Base-by-base conservation (phyloP, 192 early-diverging fungal genomes). In the Backusella morwellensis region DNA sequence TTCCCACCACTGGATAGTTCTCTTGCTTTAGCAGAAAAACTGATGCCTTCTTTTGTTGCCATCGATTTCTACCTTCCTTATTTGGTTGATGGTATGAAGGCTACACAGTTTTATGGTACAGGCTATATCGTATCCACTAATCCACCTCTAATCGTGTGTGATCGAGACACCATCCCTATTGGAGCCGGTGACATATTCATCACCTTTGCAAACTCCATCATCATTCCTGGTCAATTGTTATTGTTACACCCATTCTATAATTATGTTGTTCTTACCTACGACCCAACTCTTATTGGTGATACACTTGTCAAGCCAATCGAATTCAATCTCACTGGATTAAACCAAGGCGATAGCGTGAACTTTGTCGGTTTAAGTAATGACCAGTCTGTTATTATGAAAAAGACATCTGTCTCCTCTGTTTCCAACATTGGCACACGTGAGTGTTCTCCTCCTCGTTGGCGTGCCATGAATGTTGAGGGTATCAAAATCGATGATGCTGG, bases 181-280 rank as follows among this genome's bases (percentile, higher is more conserved):
- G 87, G 85, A 35, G 81, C 95, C 66, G 93, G 95, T 35, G 94
- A 96, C 70, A 86, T 97, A 35, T 86, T 87, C 47, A 84, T 99
- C 40, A 95, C 93, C 0, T 91, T 99, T 81, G 95, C 92, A 52
- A 93, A 96, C 77, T 91, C 91, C 36, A 90, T 96, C n/a, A 91
- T 94, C 52, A 92, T 99, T 74, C 96, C 95, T 0, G 97, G 90
- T 21, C 90, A 90, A 74, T 82, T 97, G 52, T 76, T 92, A 6
- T 95, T 94, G 75, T 67, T 95, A 50, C 97, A 99, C 72, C 97
- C 96, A 1, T 91, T 91, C 1, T 93, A 96, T 77, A 97, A 96
- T 86, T 93, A 93, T 86, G 91, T 92, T 1, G 87, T 99, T 40
- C 38, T 99, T 12, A 89, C 89, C 38, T 99, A 95, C 77, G 92